phyloP scores from a whole-genome alignment of 768 basidiomycete species.

The Collybiopsis confluens region DNA sequence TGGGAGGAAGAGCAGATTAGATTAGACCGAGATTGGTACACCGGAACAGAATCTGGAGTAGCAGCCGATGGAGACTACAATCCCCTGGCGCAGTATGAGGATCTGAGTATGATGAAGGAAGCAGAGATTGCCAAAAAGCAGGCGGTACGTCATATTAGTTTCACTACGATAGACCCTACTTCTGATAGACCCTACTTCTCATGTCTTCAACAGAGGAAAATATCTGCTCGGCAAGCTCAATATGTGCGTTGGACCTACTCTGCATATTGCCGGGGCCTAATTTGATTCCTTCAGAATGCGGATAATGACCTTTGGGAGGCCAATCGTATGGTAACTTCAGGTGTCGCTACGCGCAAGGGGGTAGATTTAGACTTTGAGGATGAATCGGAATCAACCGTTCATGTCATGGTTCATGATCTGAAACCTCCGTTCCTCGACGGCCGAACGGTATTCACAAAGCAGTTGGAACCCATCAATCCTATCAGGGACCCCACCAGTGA shows the following conservation, averaged over 20 bases:
- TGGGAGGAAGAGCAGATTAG: slow-evolving; percentile 97
- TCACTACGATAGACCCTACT: not conserved
- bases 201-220: slow-evolving; percentile 68
- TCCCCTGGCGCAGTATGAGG: slow-evolving; percentile 90
- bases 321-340: slow-evolving; percentile 95
- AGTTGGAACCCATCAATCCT: slow-evolving; percentile 95
- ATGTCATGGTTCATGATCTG: slow-evolving; percentile 95
- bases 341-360: slow-evolving; percentile 81
- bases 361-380: slow-evolving; percentile 96
- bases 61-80: slow-evolving; percentile 92
- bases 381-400: slow-evolving; percentile 93
- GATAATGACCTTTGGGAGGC: slow-evolving; percentile 99
- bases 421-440: slow-evolving; percentile 99
- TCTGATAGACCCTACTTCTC: slow-evolving; percentile 18
- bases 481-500: slow-evolving; percentile 92
- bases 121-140: slow-evolving; percentile 75
- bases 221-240: slow-evolving; percentile 94
- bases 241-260: slow-evolving; percentile 55
- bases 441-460: slow-evolving; percentile 91
- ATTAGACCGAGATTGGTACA: slow-evolving; percentile 96
- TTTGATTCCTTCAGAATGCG: slow-evolving; percentile 60
- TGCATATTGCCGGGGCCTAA: no score
- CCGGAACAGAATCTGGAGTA: slow-evolving; percentile 82
- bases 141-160: slow-evolving; percentile 41
- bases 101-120: slow-evolving; percentile 63